Percentiles rank a stretch among this genome's conserved stretches.
phyloP scores from a whole-genome alignment of 352 stramenopile genomes.

The Thalassiosira exigua region DNA sequence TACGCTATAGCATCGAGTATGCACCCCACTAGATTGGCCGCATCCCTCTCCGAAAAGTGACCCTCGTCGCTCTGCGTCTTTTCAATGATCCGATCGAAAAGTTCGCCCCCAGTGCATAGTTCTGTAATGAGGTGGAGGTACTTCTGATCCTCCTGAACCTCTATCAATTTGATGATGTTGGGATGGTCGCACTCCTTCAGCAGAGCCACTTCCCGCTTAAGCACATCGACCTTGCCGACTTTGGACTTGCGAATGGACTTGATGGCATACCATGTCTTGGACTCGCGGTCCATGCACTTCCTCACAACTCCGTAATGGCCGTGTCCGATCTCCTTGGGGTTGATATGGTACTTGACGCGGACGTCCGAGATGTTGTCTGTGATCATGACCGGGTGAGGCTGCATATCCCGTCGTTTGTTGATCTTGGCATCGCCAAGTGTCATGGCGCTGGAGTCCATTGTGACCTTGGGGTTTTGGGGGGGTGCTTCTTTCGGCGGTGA shows the following conservation, averaged over 20 bases:
- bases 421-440: conserved; percentile 51
- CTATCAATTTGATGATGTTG: conserved; percentile 98
- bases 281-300: conserved; percentile 92
- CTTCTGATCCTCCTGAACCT: conserved; percentile 96
- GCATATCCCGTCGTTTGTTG: conserved; percentile 35
- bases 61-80: conserved; percentile 87
- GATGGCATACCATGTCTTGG: conserved; percentile 95
- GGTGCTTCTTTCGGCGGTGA: too few relatives aligned
- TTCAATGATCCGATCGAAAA: conserved; percentile 88
- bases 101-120: conserved; percentile 95
- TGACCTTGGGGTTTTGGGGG: too few relatives aligned
- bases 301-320: conserved; percentile 97
- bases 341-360: conserved; percentile 81
- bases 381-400: conserved; percentile 69
- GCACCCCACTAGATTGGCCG: conserved; percentile 91
- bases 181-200: conserved; percentile 89
- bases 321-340: conserved; percentile 71
- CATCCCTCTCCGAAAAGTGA: conserved; percentile 96
- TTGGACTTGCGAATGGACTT: conserved; percentile 99
- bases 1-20: conserved; percentile 95
- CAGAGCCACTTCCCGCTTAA: conserved; percentile 88
- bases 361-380: conserved; percentile 78
- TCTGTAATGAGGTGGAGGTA: conserved; percentile 98
- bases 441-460: background rate
- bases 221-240: conserved; percentile 93